Conservation (phyloP, 148 eudicot species). For the Chenopodium formosanum region DNA sequence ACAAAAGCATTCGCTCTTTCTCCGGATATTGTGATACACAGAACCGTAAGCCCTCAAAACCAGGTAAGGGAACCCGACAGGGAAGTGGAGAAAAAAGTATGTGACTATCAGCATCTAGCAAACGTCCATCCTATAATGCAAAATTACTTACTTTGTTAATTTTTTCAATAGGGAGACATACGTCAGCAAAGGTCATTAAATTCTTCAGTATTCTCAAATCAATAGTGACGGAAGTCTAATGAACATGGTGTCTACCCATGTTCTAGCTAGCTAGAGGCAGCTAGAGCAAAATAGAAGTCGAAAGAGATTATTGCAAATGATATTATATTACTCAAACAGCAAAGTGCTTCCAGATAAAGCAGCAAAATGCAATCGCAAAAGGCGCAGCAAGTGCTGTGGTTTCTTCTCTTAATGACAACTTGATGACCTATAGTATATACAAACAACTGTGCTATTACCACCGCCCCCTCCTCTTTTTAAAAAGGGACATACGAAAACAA, state of each 20-base stretch:
- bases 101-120: conserved; percentile 81
- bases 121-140: conserved; percentile 56
- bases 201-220: not conserved
- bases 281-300: not conserved
- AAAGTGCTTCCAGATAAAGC: not conserved
- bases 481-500: no score
- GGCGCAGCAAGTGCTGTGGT: not conserved
- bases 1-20: conserved; percentile 69
- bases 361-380: not conserved
- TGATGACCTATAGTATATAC: not conserved
- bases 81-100: conserved; percentile 91
- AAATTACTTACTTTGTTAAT: conserved; percentile 27
- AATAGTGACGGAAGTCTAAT: not conserved
- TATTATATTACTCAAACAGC: not conserved
- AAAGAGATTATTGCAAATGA: not conserved
- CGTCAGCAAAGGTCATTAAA: not conserved
- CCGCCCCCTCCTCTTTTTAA: no score
- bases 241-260: not conserved
- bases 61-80: conserved; percentile 83
- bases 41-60: conserved; percentile 54
- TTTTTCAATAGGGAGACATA: conserved; percentile 6
- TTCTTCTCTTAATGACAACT: not conserved
- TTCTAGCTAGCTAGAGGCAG: not conserved
- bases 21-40: conserved; percentile 84
- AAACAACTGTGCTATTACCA: not conserved